Percentiles rank a stretch among this genome's conserved stretches.
Evolutionary conservation across 257 asterid genomes (phyloP).

Genomic region (Echites panduratus): DNA sequence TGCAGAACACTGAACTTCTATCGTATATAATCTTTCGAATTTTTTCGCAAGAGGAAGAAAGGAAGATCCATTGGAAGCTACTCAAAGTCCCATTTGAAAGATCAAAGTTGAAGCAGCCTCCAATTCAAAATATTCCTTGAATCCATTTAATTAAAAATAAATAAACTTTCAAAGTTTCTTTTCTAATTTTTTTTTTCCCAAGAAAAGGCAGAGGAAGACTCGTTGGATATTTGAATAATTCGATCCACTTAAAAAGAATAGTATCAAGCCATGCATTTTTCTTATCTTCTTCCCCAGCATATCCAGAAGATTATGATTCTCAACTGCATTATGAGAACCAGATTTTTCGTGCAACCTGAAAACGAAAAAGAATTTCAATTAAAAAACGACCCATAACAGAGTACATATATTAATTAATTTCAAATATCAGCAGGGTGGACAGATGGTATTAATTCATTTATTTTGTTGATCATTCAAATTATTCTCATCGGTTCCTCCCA

Average conservation of each 20-base stretch:
- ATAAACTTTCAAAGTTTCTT: neutral
- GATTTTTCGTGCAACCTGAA: constrained; percentile 2
- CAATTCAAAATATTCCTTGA: neutral
- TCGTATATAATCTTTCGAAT: no score
- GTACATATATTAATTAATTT: neutral
- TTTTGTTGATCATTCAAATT: constrained; percentile 9
- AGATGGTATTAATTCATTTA: constrained; percentile 3
- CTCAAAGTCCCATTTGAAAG: neutral
- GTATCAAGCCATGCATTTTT: constrained; percentile 10
- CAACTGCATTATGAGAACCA: constrained; percentile 12
- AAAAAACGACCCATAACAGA: neutral
- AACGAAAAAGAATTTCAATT: constrained; percentile 1
- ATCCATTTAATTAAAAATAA: neutral
- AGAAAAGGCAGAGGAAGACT: neutral
- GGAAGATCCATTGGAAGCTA: neutral
- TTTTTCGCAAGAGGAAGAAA: neutral
- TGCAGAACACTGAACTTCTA: neutral
- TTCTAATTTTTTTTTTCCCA: neutral
- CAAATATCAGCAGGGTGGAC: constrained; percentile 9
- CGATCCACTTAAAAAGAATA: constrained; percentile 9
- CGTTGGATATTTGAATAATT: neutral
- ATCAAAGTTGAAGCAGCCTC: neutral
- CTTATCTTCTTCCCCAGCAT: constrained; percentile 9
- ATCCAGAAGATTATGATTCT: constrained; percentile 19
- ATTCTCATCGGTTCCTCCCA: constrained; percentile 7